Base-by-base conservation (phyloP, 108 stramenopile genomes). In the Pelagomonas calceolata region DNA sequence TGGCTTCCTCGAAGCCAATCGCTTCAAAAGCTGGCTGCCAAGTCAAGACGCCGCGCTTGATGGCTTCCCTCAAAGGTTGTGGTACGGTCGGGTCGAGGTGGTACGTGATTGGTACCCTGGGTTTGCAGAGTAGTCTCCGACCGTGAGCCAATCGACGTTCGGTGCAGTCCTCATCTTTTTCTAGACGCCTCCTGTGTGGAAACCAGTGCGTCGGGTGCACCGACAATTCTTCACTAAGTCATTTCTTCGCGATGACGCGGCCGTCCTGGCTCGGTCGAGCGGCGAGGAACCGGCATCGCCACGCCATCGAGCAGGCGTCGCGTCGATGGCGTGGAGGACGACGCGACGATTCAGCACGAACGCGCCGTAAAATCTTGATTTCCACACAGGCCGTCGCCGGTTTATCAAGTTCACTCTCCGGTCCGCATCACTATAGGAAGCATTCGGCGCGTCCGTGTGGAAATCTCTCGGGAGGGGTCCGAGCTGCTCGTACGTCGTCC, bases 11-110 rank as follows among this genome's bases (percentile, higher is more conserved):
- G 21, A 75, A 68, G 12, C 77, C 77, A 16, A 70, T 68, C 10
- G 77, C 77, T 30, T 75, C 65, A 34, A 78, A 76, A 12, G 78
- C 78, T 4, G 66, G 43, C 14, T 43, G 32, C 78, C 78, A 78
- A 18, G 37, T 39, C 34, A 76, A 65, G 21, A 75, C 75, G 29
- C 75, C 78, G 31, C 32, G 18, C 32, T 39, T 34, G 70, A 78
- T 16, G 26, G 39, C 31, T 30, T 34, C 64, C 35, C 78, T 32
- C 70, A 75, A 72, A 30, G 71, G 70, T 15, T 26, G 12, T 0
- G 78, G 78, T 17, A 78, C 75, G 7, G 75, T 66, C 4, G 78
- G 78, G 70, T 78, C 78, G 34, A 78, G 51, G 46, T 72, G 71
- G 74, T 78, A 78, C n/a, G 65, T 75, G 46, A 78, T n/a, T 4